Base-by-base conservation (phyloP, 805 yeast genomes). In the Wickerhamomyces tratensis region DNA sequence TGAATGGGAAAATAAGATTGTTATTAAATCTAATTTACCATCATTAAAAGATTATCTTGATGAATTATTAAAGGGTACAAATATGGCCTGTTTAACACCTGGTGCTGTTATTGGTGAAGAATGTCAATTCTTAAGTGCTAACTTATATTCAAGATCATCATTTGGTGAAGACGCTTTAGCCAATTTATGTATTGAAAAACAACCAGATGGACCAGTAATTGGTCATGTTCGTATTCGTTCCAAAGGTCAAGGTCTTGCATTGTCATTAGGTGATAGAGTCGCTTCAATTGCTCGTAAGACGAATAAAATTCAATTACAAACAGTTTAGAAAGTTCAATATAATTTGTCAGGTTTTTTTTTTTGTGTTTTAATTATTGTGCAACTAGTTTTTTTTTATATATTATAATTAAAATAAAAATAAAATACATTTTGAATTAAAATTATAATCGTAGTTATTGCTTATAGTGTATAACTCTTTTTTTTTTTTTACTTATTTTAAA, bases 101-200 rank as follows among this genome's bases (percentile, higher is more conserved):
- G 88, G 91, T 37, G 96, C 95, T 7, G 74, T 85, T n/a, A 74
- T 82, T 54, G 93, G 93, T 33, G 88, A 82, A 57, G 87, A 87
- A 53, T 88, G 96, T 59, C 85, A 80, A 56, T 94, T 93, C 66
- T 71, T 94, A 57, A 84, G 95, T 51, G 98, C 98, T 42, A 93
- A 94, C 61, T 67, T 93, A 57, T 93, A 91, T 58, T 87, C 97
- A 2, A 78, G 82, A 52, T 85, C 95, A 7, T 79, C 95, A 12
- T 93, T 93, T 63, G 98, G 98, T 38, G 99, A 93, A 65, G 97
- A 91, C 60, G 98, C 97, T 0, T 72, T 93, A 57, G 98, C 98
- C 43, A 93, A 94, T 59, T 68, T 93, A 63, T 86, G 96, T 67
- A 84, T 93, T 57, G 98, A 94, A 64, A 81, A 79, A 65, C 77